Evolutionary conservation across 177 flowering plant species (phyloP), one percentile per base, ranked within the genome.

Genomic region (Vitis hybrid): DNA sequence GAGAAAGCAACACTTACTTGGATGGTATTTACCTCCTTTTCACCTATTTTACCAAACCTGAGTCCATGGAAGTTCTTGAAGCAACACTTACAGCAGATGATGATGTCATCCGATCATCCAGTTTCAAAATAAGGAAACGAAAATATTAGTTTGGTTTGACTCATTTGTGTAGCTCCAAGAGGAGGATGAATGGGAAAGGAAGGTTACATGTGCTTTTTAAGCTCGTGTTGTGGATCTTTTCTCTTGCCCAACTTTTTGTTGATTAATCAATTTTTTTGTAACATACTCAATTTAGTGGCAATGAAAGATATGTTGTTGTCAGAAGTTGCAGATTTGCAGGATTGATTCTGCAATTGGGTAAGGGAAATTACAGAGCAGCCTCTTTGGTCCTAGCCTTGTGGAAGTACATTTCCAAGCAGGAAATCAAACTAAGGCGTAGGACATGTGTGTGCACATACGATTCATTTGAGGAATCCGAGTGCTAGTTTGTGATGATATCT

Each of bases 1-100:
- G 99, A 75, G 97, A 89, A 66, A 76, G 79, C 63, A 90, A 93
- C 83, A 92, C 90, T 13, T 96, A 92, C 80, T 79, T 87, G 85
- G 99, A 96, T 81, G 99, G 97, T 50, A 92, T 96, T 74, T 92
- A 87, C 79, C 97, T 96, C 48, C 88, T 93, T 26, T 96, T 96
- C 81, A 92, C 93, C 66, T 93, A 90, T 78, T 96, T 91, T 76
- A 90, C 99, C 19, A 96, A 89, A 72, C 97, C 97, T 0, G 99
- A 93, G 71, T 88, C 97, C 22, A 80, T 94, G 11, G 67, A 9
- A 3, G 71, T 51, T 74, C 91, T 96, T 18, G 91, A 85, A 75
- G 65, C 55, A 9, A 78, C 86, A 2, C 75, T 90, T 29, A 74
- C 64, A 10, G 48, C 80, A 1, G 97, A 91, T 73, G 98, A 93